phyloP scores from a whole-genome alignment of 1,284 basidiomycete species.

The Leccinum subfulvum region DNA sequence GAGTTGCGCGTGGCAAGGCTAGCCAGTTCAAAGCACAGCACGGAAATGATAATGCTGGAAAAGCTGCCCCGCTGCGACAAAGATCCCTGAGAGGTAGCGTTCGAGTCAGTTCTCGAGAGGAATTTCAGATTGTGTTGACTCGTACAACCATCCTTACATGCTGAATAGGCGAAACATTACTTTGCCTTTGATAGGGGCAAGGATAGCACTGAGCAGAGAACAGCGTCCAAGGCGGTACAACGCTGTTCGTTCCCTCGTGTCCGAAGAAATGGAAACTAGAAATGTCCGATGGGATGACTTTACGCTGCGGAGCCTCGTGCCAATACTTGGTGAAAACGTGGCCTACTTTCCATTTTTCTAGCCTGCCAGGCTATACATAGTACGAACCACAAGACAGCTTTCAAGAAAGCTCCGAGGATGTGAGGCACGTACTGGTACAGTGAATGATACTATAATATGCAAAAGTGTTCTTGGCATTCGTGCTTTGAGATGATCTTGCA shows the following conservation, averaged over 20 bases:
- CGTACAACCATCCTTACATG: not conserved
- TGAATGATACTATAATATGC: not conserved
- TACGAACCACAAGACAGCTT: not conserved
- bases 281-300: not conserved
- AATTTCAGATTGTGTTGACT: not conserved
- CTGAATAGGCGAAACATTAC: not conserved
- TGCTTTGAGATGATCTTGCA: not conserved
- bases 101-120: not conserved
- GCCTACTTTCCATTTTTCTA: not conserved
- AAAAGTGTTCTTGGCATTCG: not conserved
- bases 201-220: not conserved
- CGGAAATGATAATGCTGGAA: conserved; percentile 1
- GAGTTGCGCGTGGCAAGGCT: not conserved
- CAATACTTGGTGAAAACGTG: conserved; percentile 1
- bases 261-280: conserved; percentile 11
- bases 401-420: conserved; percentile 3
- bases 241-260: not conserved
- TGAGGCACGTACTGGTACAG: not conserved
- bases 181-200: not conserved
- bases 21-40: conserved; percentile 4
- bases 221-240: not conserved
- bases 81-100: not conserved
- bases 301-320: not conserved
- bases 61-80: not conserved
- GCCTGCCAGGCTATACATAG: not conserved